Evolutionary conservation across 768 basidiomycete genomes (phyloP), one percentile per base, ranked within the genome.

Genomic region (Tremella fuciformis): DNA sequence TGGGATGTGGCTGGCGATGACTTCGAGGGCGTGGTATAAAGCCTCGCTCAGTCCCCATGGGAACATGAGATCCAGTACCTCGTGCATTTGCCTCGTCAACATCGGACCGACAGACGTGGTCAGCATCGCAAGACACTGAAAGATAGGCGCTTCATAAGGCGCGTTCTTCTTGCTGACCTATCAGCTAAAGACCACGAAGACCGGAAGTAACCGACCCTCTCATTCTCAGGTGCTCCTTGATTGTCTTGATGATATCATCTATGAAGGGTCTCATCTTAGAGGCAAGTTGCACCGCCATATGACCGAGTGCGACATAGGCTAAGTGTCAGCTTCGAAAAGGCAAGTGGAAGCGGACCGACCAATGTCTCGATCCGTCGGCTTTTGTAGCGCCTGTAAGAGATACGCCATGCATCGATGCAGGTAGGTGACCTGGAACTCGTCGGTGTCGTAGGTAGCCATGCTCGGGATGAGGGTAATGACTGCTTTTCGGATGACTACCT

Each of bases 231-330:
- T 90, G 91, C 53, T 84, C 82, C 76, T 94, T 96, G 70, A 98
- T 88, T 54, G 89, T 86, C 54, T 79, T 73, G 84, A 98, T 90
- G 59, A 96, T 88, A 3, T 86, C 84, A 59, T 98, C 94, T 22
- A 98, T 82, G 76, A 96, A 99, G 0, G 86, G 86, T 70, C 93
- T 91, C 89, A 98, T 96, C 61, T 94, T 91, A 62, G 91, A 88
- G 47, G 86, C 86, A 19, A 98, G 89, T 50, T 89, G 88, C 42
- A 85, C 84, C 1, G 96, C 91, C 50, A 94, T 89, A 69, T 96
- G 91, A 0, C 96, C 96, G 62, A 99, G 92, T 1, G 96, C 93
- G 65, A 92, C 86, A 75, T 97, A 98, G 2, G 93, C 93, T 91
- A 61, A 13, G 53, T 2, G 37, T 42, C 8, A 26, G 15, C 13